phyloP scores from a whole-genome alignment of 306 rosid species.

The Lablab purpureus region DNA sequence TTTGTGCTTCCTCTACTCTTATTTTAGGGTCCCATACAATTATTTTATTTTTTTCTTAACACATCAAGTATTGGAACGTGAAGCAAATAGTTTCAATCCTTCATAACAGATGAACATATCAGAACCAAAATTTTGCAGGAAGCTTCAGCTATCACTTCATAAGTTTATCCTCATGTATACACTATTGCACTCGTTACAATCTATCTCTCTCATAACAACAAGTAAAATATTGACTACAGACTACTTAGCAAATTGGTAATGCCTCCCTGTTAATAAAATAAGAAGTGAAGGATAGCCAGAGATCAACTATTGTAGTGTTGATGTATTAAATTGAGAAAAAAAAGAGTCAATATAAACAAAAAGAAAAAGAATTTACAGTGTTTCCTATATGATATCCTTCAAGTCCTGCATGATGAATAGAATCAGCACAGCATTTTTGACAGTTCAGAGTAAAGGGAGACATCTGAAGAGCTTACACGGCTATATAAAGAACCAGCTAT shows the following conservation, averaged over 20 bases:
- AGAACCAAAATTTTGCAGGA: slow-evolving; percentile 19
- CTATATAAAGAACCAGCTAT: slow-evolving; percentile 26
- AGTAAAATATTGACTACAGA: slow-evolving; percentile 43
- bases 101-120: no score
- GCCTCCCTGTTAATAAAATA: neutral
- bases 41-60: no score
- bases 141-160: neutral
- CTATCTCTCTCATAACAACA: slow-evolving; percentile 21
- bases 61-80: no score
- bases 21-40: no score
- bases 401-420: slow-evolving; percentile 49
- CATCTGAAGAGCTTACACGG: slow-evolving; percentile 36
- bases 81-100: no score
- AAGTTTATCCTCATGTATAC: neutral
- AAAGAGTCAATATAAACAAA: neutral
- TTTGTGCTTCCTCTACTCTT: no score
- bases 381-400: slow-evolving; percentile 35
- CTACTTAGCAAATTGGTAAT: slow-evolving; percentile 37
- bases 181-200: neutral
- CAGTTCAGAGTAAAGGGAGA: slow-evolving; percentile 11
- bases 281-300: neutral
- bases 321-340: neutral
- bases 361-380: slow-evolving; percentile 55
- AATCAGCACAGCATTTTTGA: slow-evolving; percentile 34
- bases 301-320: slow-evolving; percentile 11